Base-by-base conservation (phyloP, 1,284 basidiomycete species). In the Sanghuangporus sanghuang region DNA sequence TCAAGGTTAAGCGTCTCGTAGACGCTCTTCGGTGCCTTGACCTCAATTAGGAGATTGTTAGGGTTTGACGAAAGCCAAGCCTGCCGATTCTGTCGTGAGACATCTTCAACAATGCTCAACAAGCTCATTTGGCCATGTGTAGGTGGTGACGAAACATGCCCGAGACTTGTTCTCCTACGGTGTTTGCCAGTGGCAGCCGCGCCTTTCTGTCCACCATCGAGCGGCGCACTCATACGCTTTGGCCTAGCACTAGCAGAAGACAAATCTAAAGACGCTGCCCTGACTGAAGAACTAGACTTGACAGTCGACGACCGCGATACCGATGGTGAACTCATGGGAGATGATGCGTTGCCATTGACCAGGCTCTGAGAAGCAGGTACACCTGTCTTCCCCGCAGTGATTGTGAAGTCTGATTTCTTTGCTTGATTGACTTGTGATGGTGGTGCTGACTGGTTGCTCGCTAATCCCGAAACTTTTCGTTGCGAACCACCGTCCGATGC, bases 61-160 rank as follows among this genome's bases (percentile, higher is more conserved):
- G 72, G 73, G 57, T 74, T 73, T 59, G 71, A 69, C 62, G 68
- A 66, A 53, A 64, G 52, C 64, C 68, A 65, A 3, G 68, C 69
- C 39, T 68, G 67, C 49, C 70, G 67, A 67, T 82, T 81, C 59
- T 73, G 73, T 50, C 76, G 76, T 9, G 85, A 72, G 40, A 87
- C 82, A 64, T 78, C 81, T 68, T 87, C 86, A 5, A 89, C 83
- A 67, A 89, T 84, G 68, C 81, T 85, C 86, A 90, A 85, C 69
- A 90, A 72, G 53, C 81, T 88, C 53, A 73, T 53, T 67, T 76
- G 63, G 12, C 57, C 57, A 50, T 54, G 44, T 53, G 53, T 49
- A 27, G 58, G 44, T 35, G 54, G 49, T 3, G 60, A 18, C 21
- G 60, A 55, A 32, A 42, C 35, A 36, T 49, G 11, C 18, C 49